These are phyloP conservation scores for Lobosporangium transversale DNA, from an alignment of 192 early-diverging fungal species.

Conservation along the genomic window DNA sequence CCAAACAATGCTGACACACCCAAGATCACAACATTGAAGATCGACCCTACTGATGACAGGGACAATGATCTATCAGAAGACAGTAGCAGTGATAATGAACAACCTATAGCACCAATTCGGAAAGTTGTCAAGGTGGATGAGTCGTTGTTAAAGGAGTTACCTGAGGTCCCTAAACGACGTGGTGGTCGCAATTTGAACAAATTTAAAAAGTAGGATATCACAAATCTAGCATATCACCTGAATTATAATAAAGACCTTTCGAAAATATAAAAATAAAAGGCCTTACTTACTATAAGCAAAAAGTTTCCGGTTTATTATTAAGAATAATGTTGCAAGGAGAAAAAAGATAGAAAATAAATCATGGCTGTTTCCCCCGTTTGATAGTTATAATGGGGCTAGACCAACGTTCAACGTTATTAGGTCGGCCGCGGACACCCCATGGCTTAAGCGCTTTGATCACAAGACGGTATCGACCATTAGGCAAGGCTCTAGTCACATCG, in stretches of 20 bases:
- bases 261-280: no score
- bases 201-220: constrained; percentile 21
- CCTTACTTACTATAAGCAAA: no score
- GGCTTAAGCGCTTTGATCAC: constrained; percentile 44
- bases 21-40: constrained; percentile 39
- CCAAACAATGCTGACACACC: constrained; percentile 7
- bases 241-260: not conserved
- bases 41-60: constrained; percentile 15
- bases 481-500: constrained; percentile 9
- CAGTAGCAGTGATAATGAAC: constrained; percentile 7
- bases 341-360: no score
- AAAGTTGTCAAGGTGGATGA: constrained; percentile 36
- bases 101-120: constrained; percentile 20
- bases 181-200: constrained; percentile 50
- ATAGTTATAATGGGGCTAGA: constrained; percentile 39
- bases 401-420: constrained; percentile 43
- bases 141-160: constrained; percentile 39
- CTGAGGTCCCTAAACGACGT: constrained; percentile 46
- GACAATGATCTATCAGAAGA: constrained; percentile 32
- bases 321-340: no score
- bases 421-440: constrained; percentile 33
- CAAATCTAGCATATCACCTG: not conserved
- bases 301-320: no score
- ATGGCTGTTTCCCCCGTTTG: constrained; percentile 13
- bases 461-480: constrained; percentile 39